Evolutionary conservation across 2,329 filamentous ascomycete genomes (phyloP), one percentile per base, ranked within the genome.

Genomic region (Moelleriella libera): DNA sequence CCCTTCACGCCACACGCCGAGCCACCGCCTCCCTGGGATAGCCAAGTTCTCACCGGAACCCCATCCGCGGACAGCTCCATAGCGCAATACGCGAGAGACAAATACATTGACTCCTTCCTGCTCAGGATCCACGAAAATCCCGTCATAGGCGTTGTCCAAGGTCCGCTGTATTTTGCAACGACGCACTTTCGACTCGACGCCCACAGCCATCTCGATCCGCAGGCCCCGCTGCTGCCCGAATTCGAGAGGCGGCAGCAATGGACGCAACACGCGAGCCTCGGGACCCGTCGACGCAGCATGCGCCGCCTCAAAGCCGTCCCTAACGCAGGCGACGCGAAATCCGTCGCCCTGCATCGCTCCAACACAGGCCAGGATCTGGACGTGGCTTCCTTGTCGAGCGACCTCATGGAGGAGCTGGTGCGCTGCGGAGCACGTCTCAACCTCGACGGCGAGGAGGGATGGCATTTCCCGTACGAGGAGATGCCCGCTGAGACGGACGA

Each of bases 91-190:
- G 50, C 62, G 5, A 54, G 53, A n/a, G 51, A 52, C 4, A 57
- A 48, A 5, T 64, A 57, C 29, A 51, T 82, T 1, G 52, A 59
- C 1, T 58, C 58, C 4, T 55, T 61, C 0, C 66, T 72, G 49
- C 61, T 82, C 0, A 50, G 57, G 1, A 50, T 71, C 0, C 63
- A 69, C 46, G 57, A 60, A 0, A 67, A 76, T 52, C 70, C 64
- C 2, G 66, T 67, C 5, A 60, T 80, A 30, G 78, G 78, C 30
- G 74, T 68, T 5, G 67, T 80, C 2, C 72, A 82, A 54, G 79
- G 78, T 1, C 69, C 71, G 0, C 59, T 61, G 3, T 82, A 82
- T 53, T 50, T 61, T 1, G 52, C 60, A 2, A 69, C 71, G 0
- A 62, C 63, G 1, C 59, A 78, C 2, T 79, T 68, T 54, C 61